Evolutionary conservation across 345 rosid genomes (phyloP), one percentile per base, ranked within the genome.

Genomic region (Salix koriyanagi): DNA sequence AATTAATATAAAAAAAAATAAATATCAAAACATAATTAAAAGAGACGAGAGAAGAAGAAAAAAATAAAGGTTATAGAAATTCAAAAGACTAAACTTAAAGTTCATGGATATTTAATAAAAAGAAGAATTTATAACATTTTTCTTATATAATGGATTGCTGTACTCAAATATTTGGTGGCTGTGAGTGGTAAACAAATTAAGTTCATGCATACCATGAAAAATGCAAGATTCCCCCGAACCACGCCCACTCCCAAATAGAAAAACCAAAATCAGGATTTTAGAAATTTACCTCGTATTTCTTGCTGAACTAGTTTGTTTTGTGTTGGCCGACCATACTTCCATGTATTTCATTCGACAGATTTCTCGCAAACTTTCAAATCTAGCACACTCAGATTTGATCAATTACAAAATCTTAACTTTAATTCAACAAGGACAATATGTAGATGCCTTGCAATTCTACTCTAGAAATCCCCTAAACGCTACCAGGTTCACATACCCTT

Each of bases 401-500:
- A 72, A 79, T 74, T 84, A 84, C 73, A 73, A 80, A 77, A 88
- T 91, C 87, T 86, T 88, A 80, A 61, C 80, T 26, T 74, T 83
- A 25, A 69, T 88, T 75, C 85, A 80, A 28, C 86, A 69, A 73
- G 86, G 86, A 48, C 84, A 74, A 46, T 73, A 79, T 83, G 23
- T 75, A 41, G 84, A 87, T 73, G 93, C 92, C 79, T 82, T 90
- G 73, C 79, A 85, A 70, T 48, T 86, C 26, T 89, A 85, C 86
- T 81, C 89, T 32, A 69, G 74, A 64, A 80, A 76, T 68, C 90
- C 89, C 7, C 77, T 73, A 7, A 73, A 34, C 2, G 76, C 85
- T 66, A 79, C 89, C 58, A 76, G 76, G 66, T 91, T 88, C 88
- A 79, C 87, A 71, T 91, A 81, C 76, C 94, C 94, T 74, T 88